Percentiles rank a stretch among this genome's conserved stretches.
These are phyloP conservation scores for Metschnikowia kofuensis DNA, from an alignment of 805 yeast genomes.

Conservation along the genomic window DNA sequence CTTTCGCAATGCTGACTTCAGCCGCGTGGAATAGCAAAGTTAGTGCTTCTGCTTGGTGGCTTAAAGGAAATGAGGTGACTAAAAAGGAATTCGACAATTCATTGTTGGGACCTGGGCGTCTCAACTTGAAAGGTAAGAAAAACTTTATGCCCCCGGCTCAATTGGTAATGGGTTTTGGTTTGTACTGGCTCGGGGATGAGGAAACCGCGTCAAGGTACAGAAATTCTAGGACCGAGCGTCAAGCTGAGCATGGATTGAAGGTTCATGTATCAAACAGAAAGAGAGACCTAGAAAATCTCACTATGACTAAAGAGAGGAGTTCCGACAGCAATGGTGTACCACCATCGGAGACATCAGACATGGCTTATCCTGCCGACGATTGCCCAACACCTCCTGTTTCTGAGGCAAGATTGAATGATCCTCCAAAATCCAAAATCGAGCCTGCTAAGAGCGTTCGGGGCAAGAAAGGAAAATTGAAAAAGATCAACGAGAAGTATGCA, in stretches of 20 bases:
- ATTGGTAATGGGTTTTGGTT: slow-evolving; percentile 84
- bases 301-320: slow-evolving; percentile 2
- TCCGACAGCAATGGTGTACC: not conserved
- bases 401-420: not conserved
- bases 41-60: slow-evolving; percentile 82
- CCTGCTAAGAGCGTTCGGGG: slow-evolving; percentile 60
- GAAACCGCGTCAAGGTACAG: slow-evolving; percentile 41
- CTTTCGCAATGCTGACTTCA: slow-evolving; percentile 75
- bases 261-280: slow-evolving; percentile 36
- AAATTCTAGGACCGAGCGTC: slow-evolving; percentile 27
- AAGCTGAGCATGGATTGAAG: slow-evolving; percentile 38
- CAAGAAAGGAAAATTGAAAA: slow-evolving; percentile 78
- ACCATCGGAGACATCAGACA: not conserved
- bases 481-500: slow-evolving; percentile 77
- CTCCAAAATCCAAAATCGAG: not conserved
- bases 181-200: slow-evolving; percentile 69
- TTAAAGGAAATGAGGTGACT: slow-evolving; percentile 64
- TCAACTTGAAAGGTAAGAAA: slow-evolving; percentile 54
- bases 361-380: not conserved
- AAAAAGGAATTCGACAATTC: slow-evolving; percentile 63
- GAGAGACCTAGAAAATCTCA: slow-evolving; percentile 31
- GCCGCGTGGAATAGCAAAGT: slow-evolving; percentile 88
- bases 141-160: slow-evolving; percentile 74
- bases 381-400: not conserved
- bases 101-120: slow-evolving; percentile 58